Evolutionary conservation across 1,284 basidiomycete genomes (phyloP), one percentile per base, ranked within the genome.

Genomic region (Trichosporon asahii): DNA sequence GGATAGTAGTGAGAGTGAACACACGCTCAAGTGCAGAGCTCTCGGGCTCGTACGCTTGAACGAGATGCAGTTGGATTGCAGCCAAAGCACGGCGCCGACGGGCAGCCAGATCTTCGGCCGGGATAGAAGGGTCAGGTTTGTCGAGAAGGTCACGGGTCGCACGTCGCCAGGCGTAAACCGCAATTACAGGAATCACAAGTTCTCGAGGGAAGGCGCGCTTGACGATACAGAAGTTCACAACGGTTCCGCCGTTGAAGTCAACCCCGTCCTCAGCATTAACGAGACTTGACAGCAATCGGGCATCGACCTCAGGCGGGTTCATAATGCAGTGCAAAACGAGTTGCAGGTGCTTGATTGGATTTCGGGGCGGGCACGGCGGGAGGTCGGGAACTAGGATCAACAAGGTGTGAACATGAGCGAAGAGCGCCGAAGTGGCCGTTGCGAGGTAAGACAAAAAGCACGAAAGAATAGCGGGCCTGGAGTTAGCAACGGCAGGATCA

Each of bases 1-100:
- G 76, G 21, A 79, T 75, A 8, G 67, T 66, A 25, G 71, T 70
- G 35, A 76, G 71, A 14, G 69, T 65, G 46, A 68, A 49, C 11
- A 70, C 65, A 35, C 65, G 67, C 21, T 74, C 72, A 6, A 71
- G 65, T 3, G 57, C 27, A 33, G 57, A 33, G 29, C 57, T 61
- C 29, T 61, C 57, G 0, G 66, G 53, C 60, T 71, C 61, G 66
- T 77, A 78, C 3, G 74, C 69, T 18, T 72, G 70, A 7, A 69
- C 37, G 9, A 81, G 74, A 57, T 79, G 78, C 18, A 71, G 46
- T 49, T 76, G 70, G 53, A 80, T 74, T 5, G 70, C 68, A 1
- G 71, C 57, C 25, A 79, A 70, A 0, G 68, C 64, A 2, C 70
- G 65, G 0, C 64, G 64, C 14, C 66, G 71, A n/a, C 57, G 57